phyloP scores from a whole-genome alignment of 169 alveolate genomes.

The Babesia divergens region DNA sequence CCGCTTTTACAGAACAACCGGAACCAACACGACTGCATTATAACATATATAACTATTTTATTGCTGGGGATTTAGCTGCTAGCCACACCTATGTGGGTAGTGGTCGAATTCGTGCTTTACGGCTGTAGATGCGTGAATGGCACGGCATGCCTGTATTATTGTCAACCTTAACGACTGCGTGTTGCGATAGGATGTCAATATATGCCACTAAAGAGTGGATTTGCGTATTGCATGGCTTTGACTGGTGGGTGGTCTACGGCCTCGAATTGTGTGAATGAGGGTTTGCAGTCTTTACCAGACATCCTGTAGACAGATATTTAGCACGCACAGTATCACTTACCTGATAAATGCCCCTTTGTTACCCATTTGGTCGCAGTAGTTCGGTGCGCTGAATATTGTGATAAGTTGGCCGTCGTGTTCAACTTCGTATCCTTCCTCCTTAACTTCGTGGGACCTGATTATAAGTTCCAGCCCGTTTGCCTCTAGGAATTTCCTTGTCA shows the following conservation, averaged over 20 bases:
- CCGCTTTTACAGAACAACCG: no score
- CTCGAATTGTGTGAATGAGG: conserved; percentile 84
- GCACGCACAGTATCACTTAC: conserved; percentile 19
- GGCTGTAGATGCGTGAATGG: no score
- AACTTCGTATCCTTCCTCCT: conserved; percentile 96
- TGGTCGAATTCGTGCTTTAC: no score
- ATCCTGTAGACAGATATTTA: conserved; percentile 37
- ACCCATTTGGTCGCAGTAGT: conserved; percentile 99
- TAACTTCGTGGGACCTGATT: conserved; percentile 97
- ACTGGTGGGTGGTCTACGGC: conserved; percentile 93
- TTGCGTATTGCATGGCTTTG: conserved; percentile 92
- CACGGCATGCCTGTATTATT: no score
- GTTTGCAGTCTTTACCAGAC: conserved; percentile 88
- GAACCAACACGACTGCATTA: no score
- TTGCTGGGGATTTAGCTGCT: no score
- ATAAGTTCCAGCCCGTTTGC: conserved; percentile 87
- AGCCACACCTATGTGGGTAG: no score
- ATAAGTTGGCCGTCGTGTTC: conserved; percentile 95
- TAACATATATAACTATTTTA: no score
- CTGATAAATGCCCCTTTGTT: conserved; percentile 95
- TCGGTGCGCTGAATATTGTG: conserved; percentile 99
- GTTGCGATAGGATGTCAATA: conserved; percentile 23
- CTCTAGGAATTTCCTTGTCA: conserved; percentile 89
- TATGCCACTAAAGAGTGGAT: conserved; percentile 70
- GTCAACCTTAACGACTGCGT: no score